Evolutionary conservation across 31 red algal species (phyloP).

Genomic region (Pterothamnion heteromorphum): DNA sequence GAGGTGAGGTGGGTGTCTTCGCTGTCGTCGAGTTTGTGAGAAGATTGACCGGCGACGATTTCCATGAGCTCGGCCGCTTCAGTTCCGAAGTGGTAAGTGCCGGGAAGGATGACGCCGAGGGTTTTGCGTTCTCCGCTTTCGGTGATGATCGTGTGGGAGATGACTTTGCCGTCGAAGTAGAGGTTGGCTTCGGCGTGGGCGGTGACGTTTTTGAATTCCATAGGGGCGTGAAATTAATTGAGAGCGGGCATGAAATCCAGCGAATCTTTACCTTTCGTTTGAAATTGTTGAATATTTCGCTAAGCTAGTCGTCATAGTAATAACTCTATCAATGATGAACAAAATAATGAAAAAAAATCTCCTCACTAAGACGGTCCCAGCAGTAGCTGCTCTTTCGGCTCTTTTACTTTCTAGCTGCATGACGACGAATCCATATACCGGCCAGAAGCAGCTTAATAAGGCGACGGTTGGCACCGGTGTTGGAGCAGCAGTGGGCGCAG

Average conservation of each 20-base stretch:
- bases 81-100: neutral
- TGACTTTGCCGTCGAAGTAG: neutral
- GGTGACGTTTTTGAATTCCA: slow-evolving; percentile 4
- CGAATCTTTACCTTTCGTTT: too few species aligned
- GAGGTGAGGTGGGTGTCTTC: neutral
- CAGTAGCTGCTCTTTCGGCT: neutral
- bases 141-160: neutral
- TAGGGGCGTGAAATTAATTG: too few species aligned
- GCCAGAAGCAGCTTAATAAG: neutral
- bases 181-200: neutral
- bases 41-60: neutral
- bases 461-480: neutral
- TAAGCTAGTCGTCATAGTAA: too few species aligned
- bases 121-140: neutral
- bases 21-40: neutral
- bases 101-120: neutral
- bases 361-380: too few species aligned
- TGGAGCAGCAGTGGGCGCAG: neutral
- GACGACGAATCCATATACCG: neutral
- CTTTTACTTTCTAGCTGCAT: neutral
- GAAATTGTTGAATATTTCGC: too few species aligned
- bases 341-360: too few species aligned
- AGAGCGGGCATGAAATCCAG: too few species aligned
- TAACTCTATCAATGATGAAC: too few species aligned
- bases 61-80: neutral